Evolutionary conservation across 495 filamentous ascomycete genomes (phyloP), one percentile per base, ranked within the genome.

Genomic region (Podospora fimiseda): DNA sequence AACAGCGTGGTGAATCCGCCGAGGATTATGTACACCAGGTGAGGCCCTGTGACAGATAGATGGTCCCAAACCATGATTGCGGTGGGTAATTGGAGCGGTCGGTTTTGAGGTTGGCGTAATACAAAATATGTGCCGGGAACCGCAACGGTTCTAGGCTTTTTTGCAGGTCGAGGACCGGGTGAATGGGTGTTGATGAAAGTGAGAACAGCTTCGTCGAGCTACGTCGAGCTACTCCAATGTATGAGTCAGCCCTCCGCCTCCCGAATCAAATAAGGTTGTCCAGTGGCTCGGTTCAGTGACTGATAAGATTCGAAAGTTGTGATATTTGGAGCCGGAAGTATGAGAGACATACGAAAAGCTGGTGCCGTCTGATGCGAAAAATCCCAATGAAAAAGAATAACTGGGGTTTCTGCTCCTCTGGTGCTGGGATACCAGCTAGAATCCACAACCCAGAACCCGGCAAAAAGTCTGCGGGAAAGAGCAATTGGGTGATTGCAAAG

Each of bases 1-100:
- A 99, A 99, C 60, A 99, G 75, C 48, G 86, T 89, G 49, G 94
- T 97, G 74, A 99, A 99, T 61, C 93, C 94, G 58, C 94, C 94
- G 37, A 99, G 76, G 70, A 99, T 96, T 74, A 95, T 89, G 70
- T 99, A 99, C 40, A 94, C 94, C 88, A 95, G 67, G 77, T 99
- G 94, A 54, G 94, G 89, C 77, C 85, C 87, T 66, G 95, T 96
- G 74, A 97, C 83, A 48, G 85, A 83, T 52, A 97, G 76, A 59
- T 97, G 89, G 48, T 92, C 85, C 91, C 91, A 97, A 53, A 82
- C 88, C 91, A 97, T 97, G 54, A 60, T 74, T 68, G 22, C 30
- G n/a, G 48, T 44, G 9, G 48, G 39, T 33, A 47, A 33, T 39
- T 43, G 15, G 24, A 41, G 39, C 24, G 18, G 41, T 38, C 43